Conservation (phyloP, 169 alveolate genomes). For the Amoebophrya sp. region DNA sequence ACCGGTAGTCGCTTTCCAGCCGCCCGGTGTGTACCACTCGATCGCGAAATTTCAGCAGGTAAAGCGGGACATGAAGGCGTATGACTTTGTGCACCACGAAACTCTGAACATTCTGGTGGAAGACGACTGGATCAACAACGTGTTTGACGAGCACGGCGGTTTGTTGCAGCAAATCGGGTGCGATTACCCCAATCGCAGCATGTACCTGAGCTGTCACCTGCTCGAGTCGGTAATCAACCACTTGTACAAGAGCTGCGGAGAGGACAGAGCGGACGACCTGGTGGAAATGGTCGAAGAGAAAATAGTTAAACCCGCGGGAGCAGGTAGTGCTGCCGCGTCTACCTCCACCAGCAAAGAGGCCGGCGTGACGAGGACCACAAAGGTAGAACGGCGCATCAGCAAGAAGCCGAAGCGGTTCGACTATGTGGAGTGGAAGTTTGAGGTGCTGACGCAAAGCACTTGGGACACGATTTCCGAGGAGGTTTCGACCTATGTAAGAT, state of each 20-base stretch:
- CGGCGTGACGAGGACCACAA: no score
- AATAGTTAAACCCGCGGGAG: no score
- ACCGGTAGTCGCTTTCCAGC: conserved; percentile 3
- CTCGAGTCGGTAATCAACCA: not conserved
- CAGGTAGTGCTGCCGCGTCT: no score
- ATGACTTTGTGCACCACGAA: not conserved
- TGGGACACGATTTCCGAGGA: not conserved
- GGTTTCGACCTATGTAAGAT: not conserved
- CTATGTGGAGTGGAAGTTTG: not conserved
- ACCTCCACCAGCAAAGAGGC: no score
- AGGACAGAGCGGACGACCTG: no score
- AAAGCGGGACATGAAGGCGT: not conserved
- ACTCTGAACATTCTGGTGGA: not conserved
- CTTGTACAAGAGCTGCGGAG: not conserved
- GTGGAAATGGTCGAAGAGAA: no score
- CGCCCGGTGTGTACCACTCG: not conserved
- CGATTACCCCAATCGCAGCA: not conserved
- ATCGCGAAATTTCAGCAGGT: not conserved
- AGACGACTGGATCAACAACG: not conserved
- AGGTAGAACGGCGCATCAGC: no score
- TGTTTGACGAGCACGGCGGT: conserved; percentile 21
- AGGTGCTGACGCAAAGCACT: not conserved
- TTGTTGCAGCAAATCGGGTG: not conserved
- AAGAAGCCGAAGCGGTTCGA: not conserved
- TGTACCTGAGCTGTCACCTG: conserved; percentile 15